Evolutionary conservation across 2,329 filamentous ascomycete species (phyloP), one percentile per base, ranked within the genome.

Genomic region (Neoscytalidium dimidiatum): DNA sequence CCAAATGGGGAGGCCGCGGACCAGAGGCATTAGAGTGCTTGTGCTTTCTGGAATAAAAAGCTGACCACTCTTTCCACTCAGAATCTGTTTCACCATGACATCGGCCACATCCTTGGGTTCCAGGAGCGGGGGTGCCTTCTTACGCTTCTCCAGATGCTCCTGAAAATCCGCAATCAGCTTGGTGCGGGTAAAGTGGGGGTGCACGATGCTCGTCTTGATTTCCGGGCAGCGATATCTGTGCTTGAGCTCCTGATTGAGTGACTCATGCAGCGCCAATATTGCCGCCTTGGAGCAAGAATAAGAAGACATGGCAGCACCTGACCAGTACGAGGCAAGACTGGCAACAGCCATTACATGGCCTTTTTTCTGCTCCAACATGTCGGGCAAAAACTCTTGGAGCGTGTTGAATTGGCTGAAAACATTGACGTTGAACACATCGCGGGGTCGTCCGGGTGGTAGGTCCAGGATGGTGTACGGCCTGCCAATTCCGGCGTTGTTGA

Each of bases 241-340:
- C 29, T 74, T 75, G 26, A 81, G 71, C 66, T 82, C 80, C 33
- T 77, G 73, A 17, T 68, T 72, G 14, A 82, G 76, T 5, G 62
- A 78, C 74, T 75, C 73, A 49, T 67, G 71, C 13, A 75, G 51
- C 52, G 71, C 72, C 21, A 75, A 51, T 1, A 71, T 71, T 2
- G 68, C 73, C n/a, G 71, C 66, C 49, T 75, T 75, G 11, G 70
- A 68, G 65, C 68, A 69, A 33, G 69, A 70, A 65, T 75, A 75
- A 65, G 75, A 71, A 8, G 74, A 63, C 19, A 74, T 52, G 0
- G 70, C 69, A 3, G 71, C 68, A 0, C 66, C 71, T 2, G 71
- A 68, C 29, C 71, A 46, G 62, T 73, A 75, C 2, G 71, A 73
- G 1, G 71, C 70, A 71, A 74, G 70, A 0, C 70, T 72, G 11